Evolutionary conservation across 2,329 filamentous ascomycete species (phyloP), one percentile per base, ranked within the genome.

Genomic region (Hypoxylon sp.): DNA sequence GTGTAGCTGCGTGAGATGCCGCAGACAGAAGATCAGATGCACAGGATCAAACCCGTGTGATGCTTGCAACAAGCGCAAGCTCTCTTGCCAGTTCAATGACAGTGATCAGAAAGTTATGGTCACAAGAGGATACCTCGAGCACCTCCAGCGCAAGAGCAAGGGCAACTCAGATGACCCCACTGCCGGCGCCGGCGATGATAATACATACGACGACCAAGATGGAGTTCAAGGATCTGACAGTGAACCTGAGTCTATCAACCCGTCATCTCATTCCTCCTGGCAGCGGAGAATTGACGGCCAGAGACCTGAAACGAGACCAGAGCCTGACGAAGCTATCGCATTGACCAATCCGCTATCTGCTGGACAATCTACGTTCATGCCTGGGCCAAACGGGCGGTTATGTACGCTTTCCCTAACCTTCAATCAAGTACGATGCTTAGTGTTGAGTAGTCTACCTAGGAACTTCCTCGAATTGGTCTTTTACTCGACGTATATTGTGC

Each of bases 401-500:
- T 53, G 51, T 53, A 24, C 6, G 51, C 33, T 22, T 39, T 26
- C 14, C 19, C 33, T 39, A 22, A 39, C 33, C 19, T 26, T 19
- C 17, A n/a, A 39, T 35, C 8, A 35, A n/a, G 17, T 35, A 11
- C 31, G 13, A n/a, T 22, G 33, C 51, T 39, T 6, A 53, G 37
- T 11, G 14, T n/a, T 39, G 9, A 33, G 22, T 17, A 53, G 51
- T 53, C 13, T 53, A 53, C 8, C 14, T 53, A 19, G 51, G 51
- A 17, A 53, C 51, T 5, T 53, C 51, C 6, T 53, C 51, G 10
- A 53, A 53, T 26, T 53, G 51, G 51, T 53, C 51, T 26, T 53
- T 53, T n/a, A 33, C 51, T 2, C 29, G 51, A 13, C 31, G 31
- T 9, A 33, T 53, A 13, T 33, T 53, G 13, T 35, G 33, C 17